These are phyloP conservation scores for Eucalyptus albens DNA, from an alignment of 345 rosid genomes.

Conservation along the genomic window DNA sequence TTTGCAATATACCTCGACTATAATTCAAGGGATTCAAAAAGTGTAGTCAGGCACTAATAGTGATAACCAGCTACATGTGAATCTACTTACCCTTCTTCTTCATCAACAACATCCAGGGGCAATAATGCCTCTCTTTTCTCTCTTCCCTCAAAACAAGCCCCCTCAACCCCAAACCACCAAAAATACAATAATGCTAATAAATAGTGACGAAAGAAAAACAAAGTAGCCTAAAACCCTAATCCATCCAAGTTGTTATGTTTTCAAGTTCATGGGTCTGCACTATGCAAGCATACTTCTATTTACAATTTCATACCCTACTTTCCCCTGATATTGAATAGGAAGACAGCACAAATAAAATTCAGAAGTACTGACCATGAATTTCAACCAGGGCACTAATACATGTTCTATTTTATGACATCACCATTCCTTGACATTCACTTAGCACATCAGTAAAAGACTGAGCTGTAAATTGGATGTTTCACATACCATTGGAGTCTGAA, in stretches of 20 bases:
- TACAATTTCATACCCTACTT: not conserved
- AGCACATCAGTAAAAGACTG: not conserved
- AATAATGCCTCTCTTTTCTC: not conserved
- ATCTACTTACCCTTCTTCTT: not conserved
- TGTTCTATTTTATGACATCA: not conserved
- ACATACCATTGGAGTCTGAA: conserved; percentile 51
- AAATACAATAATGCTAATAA: not conserved
- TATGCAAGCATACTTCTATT: not conserved
- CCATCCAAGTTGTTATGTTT: not conserved
- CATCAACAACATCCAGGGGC: not conserved
- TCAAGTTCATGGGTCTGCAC: not conserved
- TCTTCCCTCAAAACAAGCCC: not conserved
- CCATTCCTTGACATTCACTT: not conserved
- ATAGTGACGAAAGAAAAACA: not conserved
- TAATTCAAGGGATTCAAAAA: not conserved
- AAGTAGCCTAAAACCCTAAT: not conserved
- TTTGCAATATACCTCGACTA: not conserved
- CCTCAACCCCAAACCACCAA: not conserved
- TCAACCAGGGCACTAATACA: not conserved
- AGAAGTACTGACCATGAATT: not conserved
- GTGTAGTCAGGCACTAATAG: not conserved
- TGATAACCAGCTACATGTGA: not conserved
- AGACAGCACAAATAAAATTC: not conserved
- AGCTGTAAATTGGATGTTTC: not conserved
- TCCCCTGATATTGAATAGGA: not conserved